phyloP scores from a whole-genome alignment of 129 eudicot genomes.

The Oenanthe sinensis region DNA sequence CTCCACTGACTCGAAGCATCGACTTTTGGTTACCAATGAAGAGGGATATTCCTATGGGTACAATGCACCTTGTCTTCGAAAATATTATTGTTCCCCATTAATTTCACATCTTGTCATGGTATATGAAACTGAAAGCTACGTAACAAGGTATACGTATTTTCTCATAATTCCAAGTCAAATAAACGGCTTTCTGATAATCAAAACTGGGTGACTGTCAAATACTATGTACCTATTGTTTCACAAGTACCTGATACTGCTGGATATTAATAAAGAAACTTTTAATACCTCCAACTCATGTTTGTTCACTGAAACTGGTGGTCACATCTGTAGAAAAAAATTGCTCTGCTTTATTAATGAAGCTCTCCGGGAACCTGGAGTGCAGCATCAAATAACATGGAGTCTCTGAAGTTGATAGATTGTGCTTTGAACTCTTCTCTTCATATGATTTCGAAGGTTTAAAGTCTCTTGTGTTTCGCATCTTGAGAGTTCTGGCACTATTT shows the following conservation, averaged over 20 bases:
- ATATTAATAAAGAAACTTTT: neutral
- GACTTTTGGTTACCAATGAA: too few relatives aligned
- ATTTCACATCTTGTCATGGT: too few relatives aligned
- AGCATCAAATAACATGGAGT: constrained; percentile 47
- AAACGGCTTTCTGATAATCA: too few relatives aligned
- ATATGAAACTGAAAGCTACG: too few relatives aligned
- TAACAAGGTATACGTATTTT: neutral
- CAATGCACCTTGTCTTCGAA: too few relatives aligned
- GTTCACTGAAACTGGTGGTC: neutral
- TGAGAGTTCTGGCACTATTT: constrained; percentile 35
- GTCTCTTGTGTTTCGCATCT: constrained; percentile 51
- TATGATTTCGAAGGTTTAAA: constrained; percentile 27
- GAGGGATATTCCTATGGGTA: too few relatives aligned
- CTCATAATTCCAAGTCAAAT: too few relatives aligned
- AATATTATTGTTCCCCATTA: too few relatives aligned
- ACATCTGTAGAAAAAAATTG: constrained; percentile 60
- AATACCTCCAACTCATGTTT: neutral
- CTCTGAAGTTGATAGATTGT: constrained; percentile 25
- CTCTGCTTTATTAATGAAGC: constrained; percentile 64
- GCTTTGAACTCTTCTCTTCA: constrained; percentile 37
- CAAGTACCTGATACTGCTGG: neutral
- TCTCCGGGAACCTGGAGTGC: constrained; percentile 63
- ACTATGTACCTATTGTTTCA: neutral
- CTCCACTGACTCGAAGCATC: too few relatives aligned
- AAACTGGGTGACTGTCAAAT: too few relatives aligned